Evolutionary conservation across 176 grass and related monocot genomes (phyloP).

Genomic region (Carex pumila): DNA sequence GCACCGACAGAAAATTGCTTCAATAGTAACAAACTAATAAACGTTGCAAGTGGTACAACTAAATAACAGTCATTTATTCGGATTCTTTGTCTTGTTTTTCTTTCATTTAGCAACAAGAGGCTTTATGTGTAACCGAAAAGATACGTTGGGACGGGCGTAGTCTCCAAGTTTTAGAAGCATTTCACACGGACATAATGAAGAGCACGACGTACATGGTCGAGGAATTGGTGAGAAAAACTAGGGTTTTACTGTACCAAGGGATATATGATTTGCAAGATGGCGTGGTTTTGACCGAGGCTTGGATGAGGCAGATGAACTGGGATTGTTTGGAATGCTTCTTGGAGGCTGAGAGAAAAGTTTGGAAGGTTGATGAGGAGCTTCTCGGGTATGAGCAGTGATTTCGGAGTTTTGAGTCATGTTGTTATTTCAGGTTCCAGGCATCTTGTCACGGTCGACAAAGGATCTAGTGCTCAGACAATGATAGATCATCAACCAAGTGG

Average conservation of each 20-base stretch:
- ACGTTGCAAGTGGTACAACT: no score
- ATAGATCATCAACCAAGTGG: constrained; percentile 26
- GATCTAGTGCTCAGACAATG: constrained; percentile 45
- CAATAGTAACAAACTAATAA: no score
- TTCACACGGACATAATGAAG: constrained; percentile 63
- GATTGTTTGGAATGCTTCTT: constrained; percentile 42
- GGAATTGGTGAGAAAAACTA: constrained; percentile 29
- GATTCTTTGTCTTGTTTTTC: no score
- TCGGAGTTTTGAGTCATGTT: constrained; percentile 32
- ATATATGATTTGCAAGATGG: constrained; percentile 40
- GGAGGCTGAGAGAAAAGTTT: constrained; percentile 44
- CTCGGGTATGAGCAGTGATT: constrained; percentile 42
- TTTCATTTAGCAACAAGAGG: constrained; percentile 18
- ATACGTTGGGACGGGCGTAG: constrained; percentile 37
- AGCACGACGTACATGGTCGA: constrained; percentile 51
- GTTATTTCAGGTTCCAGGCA: constrained; percentile 53
- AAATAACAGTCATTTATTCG: no score
- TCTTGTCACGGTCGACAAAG: constrained; percentile 41
- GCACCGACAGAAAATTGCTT: no score
- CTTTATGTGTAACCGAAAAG: constrained; percentile 22
- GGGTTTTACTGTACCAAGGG: constrained; percentile 51
- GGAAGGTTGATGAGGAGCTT: constrained; percentile 26
- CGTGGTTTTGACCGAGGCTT: constrained; percentile 51
- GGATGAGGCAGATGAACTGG: constrained; percentile 55
- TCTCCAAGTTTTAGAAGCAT: background rate